These are phyloP conservation scores for Pilaira anomala DNA, from an alignment of 192 early-diverging fungal species.

Conservation along the genomic window DNA sequence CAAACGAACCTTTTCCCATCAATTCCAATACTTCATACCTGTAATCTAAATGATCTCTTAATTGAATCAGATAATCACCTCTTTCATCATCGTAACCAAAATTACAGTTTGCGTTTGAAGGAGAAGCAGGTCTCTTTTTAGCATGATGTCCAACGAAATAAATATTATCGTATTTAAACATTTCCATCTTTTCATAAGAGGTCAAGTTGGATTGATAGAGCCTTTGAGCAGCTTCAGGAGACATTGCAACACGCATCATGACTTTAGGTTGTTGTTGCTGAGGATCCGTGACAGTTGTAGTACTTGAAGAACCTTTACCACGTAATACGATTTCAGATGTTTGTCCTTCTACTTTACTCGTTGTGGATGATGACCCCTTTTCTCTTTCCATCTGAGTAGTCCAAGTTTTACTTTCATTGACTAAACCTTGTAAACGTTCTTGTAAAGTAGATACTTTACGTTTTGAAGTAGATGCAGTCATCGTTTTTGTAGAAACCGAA, in stretches of 20 bases:
- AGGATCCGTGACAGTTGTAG: background rate
- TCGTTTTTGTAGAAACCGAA: background rate
- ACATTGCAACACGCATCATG: constrained; percentile 8
- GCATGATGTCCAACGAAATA: constrained; percentile 31
- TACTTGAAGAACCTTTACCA: background rate
- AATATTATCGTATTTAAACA: constrained; percentile 3
- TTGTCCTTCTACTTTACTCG: background rate
- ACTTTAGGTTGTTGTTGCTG: background rate
- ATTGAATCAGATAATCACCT: constrained; percentile 84
- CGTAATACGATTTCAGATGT: constrained; percentile 4
- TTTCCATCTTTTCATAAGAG: constrained; percentile 13
- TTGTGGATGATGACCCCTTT: too few relatives aligned
- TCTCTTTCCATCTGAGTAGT: background rate
- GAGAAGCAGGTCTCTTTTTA: constrained; percentile 3
- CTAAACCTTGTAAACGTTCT: constrained; percentile 12
- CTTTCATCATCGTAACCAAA: constrained; percentile 74
- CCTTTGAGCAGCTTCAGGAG: constrained; percentile 15
- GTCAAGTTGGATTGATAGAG: constrained; percentile 9
- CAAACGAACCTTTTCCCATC: constrained; percentile 91
- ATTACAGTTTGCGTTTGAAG: background rate
- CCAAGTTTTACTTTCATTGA: constrained; percentile 15
- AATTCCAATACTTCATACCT: constrained; percentile 87
- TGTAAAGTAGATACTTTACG: constrained; percentile 8
- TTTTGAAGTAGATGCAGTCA: background rate
- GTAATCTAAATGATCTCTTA: constrained; percentile 83